Evolutionary conservation across 2,329 filamentous ascomycete species (phyloP).

Genomic region (Emydomyces testavorans): DNA sequence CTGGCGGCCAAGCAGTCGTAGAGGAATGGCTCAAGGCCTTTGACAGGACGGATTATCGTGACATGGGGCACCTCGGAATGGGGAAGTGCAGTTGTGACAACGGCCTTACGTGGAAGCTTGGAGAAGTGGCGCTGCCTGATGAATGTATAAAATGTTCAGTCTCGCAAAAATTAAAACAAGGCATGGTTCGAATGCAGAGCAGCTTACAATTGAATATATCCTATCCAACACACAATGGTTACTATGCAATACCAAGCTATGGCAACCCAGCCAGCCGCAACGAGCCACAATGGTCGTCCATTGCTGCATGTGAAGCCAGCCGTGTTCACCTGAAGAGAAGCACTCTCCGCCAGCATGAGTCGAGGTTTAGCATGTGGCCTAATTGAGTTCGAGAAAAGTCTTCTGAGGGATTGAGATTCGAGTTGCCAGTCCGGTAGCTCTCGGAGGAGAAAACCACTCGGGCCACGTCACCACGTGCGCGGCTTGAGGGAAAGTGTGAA

Average conservation of each 20-base stretch:
- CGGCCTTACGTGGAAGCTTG: slow-evolving; percentile 33
- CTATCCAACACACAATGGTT: slow-evolving; percentile 45
- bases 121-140: slow-evolving; percentile 46
- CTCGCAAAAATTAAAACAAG: background rate
- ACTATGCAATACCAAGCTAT: slow-evolving; percentile 48
- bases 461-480: background rate
- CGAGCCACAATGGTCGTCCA: slow-evolving; percentile 20
- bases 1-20: slow-evolving; percentile 87
- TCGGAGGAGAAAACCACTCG: background rate
- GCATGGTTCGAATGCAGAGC: background rate
- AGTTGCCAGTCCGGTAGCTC: background rate
- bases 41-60: slow-evolving; percentile 85
- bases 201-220: slow-evolving; percentile 48
- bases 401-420: no score
- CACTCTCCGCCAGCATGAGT: slow-evolving; percentile 13
- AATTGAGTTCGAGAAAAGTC: background rate
- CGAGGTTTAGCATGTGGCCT: slow-evolving; percentile 5
- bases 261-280: slow-evolving; percentile 37
- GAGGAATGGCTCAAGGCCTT: slow-evolving; percentile 77
- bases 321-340: slow-evolving; percentile 2
- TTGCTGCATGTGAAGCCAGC: slow-evolving; percentile 12
- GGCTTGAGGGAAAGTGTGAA: background rate
- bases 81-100: slow-evolving; percentile 28
- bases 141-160: background rate
- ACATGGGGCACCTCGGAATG: slow-evolving; percentile 57